phyloP scores from a whole-genome alignment of 1,284 basidiomycete genomes.

The Marasmius sp. region DNA sequence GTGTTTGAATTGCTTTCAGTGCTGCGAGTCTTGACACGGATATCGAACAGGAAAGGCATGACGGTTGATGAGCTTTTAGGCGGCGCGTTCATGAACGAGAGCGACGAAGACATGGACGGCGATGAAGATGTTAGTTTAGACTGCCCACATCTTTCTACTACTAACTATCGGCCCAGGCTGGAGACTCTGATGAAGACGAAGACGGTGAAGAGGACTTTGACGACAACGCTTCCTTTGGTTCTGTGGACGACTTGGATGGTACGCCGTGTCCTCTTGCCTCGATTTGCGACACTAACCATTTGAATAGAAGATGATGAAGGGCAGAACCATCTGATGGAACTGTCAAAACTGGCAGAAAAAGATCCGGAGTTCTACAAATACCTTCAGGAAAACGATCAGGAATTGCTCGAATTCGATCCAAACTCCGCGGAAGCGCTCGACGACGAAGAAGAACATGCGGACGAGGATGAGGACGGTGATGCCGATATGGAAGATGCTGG shows the following conservation, averaged over 20 bases:
- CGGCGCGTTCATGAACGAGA: slow-evolving; percentile 71
- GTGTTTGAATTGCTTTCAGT: slow-evolving; percentile 13
- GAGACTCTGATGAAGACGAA: slow-evolving; percentile 44
- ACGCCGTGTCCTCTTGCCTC: slow-evolving; percentile 9
- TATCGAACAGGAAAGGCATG: slow-evolving; percentile 48
- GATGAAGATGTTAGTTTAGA: slow-evolving; percentile 29
- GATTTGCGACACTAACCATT: not conserved
- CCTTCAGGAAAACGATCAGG: slow-evolving; percentile 92
- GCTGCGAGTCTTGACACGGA: not conserved
- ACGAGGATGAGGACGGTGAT: slow-evolving; percentile 32
- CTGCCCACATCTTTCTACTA: not conserved
- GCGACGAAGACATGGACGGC: slow-evolving; percentile 45
- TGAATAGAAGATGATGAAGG: slow-evolving; percentile 57
- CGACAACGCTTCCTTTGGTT: slow-evolving; percentile 73
- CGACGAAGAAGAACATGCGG: slow-evolving; percentile 16
- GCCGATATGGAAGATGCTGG: slow-evolving; percentile 46
- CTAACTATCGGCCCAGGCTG: slow-evolving; percentile 25
- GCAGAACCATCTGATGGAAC: slow-evolving; percentile 71
- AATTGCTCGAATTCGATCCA: slow-evolving; percentile 79
- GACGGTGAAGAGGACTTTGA: slow-evolving; percentile 51
- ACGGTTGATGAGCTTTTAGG: slow-evolving; percentile 83
- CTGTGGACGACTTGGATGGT: slow-evolving; percentile 78
- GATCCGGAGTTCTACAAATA: slow-evolving; percentile 99
- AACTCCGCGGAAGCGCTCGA: slow-evolving; percentile 24
- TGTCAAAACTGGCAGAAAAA: slow-evolving; percentile 91